Conservation (phyloP, 164 flowering plant genomes). For the Annona cherimola region DNA sequence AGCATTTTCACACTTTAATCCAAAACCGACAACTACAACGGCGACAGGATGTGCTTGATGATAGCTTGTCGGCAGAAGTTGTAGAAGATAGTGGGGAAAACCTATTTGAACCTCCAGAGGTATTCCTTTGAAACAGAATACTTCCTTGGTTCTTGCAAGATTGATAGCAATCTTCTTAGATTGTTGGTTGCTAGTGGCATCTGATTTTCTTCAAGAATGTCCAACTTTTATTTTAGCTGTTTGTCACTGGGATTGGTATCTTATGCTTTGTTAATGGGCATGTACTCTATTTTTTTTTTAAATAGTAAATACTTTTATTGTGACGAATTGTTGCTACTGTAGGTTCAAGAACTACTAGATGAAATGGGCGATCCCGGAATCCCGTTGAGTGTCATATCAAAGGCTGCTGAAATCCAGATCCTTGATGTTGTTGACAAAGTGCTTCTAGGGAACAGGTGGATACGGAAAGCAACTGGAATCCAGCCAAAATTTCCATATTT, state of each 20-base stretch:
- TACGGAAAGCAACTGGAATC: constrained; percentile 86
- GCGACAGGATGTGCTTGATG: constrained; percentile 71
- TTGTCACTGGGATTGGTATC: not conserved
- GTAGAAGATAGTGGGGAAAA: constrained; percentile 69
- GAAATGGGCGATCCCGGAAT: constrained; percentile 76
- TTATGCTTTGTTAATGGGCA: not conserved
- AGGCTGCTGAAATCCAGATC: constrained; percentile 85
- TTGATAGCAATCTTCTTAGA: not conserved
- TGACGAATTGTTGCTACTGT: constrained; percentile 9
- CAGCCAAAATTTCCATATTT: constrained; percentile 92
- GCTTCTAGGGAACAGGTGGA: constrained; percentile 87
- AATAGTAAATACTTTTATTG: not conserved
- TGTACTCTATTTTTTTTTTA: no score
- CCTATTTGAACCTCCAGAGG: constrained; percentile 90
- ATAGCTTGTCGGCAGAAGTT: constrained; percentile 58
- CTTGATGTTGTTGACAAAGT: constrained; percentile 74
- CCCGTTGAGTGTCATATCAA: constrained; percentile 81
- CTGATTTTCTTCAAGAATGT: not conserved
- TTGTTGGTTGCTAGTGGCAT: not conserved
- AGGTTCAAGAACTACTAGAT: constrained; percentile 86
- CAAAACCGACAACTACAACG: constrained; percentile 76
- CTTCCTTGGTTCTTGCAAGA: not conserved
- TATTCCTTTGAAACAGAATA: constrained; percentile 14
- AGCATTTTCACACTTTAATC: constrained; percentile 76
- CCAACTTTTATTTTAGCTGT: not conserved